Evolutionary conservation across 345 rosid species (phyloP).

Genomic region (Cardamine occulta): DNA sequence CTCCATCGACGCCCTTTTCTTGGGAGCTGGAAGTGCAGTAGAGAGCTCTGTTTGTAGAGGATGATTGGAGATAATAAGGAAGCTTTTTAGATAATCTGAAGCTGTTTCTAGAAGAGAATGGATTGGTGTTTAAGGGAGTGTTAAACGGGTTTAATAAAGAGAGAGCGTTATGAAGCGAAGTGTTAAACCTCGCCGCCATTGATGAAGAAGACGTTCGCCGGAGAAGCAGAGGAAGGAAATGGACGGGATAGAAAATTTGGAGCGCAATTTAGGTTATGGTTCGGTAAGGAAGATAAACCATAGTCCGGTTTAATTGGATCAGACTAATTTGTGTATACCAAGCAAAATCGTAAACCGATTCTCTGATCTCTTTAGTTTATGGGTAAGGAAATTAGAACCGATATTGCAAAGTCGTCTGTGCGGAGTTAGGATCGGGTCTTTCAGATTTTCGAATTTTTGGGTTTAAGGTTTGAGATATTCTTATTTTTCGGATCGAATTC

Average conservation of each 20-base stretch:
- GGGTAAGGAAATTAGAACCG: neutral
- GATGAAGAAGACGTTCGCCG: conserved; percentile 19
- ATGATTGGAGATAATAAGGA: conserved; percentile 39
- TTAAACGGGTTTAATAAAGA: conserved; percentile 55
- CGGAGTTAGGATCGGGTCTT: no score
- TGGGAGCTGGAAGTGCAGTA: conserved; percentile 50
- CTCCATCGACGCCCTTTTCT: conserved; percentile 19
- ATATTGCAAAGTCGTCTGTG: neutral
- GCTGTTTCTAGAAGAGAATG: conserved; percentile 50
- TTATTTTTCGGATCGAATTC: no score
- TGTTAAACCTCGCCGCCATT: conserved; percentile 76
- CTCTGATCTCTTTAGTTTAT: neutral
- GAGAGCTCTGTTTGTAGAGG: conserved; percentile 44
- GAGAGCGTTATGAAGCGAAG: conserved; percentile 60
- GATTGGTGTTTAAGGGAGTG: conserved; percentile 42
- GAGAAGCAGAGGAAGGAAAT: conserved; percentile 35
- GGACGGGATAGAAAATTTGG: neutral
- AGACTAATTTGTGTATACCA: neutral
- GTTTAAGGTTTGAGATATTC: no score
- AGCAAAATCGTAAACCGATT: conserved; percentile 12
- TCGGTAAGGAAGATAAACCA: conserved; percentile 21
- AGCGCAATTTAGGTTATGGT: conserved; percentile 37
- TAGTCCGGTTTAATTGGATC: neutral
- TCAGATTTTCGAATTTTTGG: no score
- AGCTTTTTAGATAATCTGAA: conserved; percentile 49